A percentile compares a stretch with the other conserved stretches of the same genome.
phyloP scores from a whole-genome alignment of 352 stramenopile genomes.

The Phytophthora melonis region DNA sequence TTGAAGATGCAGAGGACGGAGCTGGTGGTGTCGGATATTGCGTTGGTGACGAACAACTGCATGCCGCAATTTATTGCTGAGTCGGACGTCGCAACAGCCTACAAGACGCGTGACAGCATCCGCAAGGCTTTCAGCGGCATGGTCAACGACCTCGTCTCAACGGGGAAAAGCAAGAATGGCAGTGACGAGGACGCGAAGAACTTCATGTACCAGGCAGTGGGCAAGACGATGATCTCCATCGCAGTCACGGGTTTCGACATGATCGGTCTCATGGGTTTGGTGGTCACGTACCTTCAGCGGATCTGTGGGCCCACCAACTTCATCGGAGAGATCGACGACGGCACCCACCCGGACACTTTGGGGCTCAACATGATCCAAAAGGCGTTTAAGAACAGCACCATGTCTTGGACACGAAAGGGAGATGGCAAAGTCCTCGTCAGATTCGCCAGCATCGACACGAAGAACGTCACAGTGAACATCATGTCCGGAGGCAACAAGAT shows the following conservation, averaged over 20 bases:
- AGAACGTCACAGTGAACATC: conserved; percentile 61
- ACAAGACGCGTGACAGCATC: conserved; percentile 59
- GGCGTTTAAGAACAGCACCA: conserved; percentile 53
- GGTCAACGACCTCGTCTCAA: conserved; percentile 59
- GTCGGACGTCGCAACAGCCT: conserved; percentile 39
- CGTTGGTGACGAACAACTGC: conserved; percentile 56
- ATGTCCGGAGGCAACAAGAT: conserved; percentile 53
- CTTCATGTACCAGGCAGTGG: conserved; percentile 50
- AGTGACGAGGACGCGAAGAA: conserved; percentile 43
- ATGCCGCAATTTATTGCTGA: conserved; percentile 47
- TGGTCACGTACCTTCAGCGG: conserved; percentile 60
- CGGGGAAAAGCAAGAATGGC: conserved; percentile 45
- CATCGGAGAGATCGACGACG: conserved; percentile 67
- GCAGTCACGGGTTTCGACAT: conserved; percentile 60
- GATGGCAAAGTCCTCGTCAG: conserved; percentile 47
- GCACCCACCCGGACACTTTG: conserved; percentile 46
- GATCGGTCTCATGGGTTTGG: conserved; percentile 55
- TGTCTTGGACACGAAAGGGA: conserved; percentile 50
- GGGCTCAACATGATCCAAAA: conserved; percentile 49
- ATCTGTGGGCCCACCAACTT: conserved; percentile 69
- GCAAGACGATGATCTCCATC: conserved; percentile 57
- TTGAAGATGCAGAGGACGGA: conserved; percentile 54
- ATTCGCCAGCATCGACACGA: conserved; percentile 52
- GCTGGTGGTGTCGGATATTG: conserved; percentile 61
- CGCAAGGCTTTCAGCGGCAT: conserved; percentile 63